A percentile compares a stretch with the other conserved stretches of the same genome.
Evolutionary conservation across 202 grass and related monocot species (phyloP).

Genomic region (Miscanthus sacchariflorus): DNA sequence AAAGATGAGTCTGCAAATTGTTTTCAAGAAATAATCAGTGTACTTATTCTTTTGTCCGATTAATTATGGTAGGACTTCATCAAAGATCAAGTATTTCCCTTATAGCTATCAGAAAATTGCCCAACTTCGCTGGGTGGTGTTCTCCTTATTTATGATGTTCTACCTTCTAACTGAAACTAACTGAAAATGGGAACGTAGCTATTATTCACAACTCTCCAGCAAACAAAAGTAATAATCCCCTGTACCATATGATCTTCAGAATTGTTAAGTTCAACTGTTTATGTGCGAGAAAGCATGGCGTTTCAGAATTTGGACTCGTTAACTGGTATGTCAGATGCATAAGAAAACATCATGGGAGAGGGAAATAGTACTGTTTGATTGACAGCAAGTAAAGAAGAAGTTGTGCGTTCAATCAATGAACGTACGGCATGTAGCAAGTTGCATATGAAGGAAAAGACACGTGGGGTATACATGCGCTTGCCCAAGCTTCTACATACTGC

Average conservation of each 20-base stretch:
- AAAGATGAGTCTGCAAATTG: not conserved
- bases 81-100: not conserved
- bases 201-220: not conserved
- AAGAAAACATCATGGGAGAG: not conserved
- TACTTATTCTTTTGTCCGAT: not conserved
- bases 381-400: conserved; percentile 40
- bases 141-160: not conserved
- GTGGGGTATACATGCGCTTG: conserved; percentile 2
- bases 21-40: not conserved
- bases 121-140: not conserved
- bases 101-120: not conserved
- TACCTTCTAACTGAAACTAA: conserved; percentile 4
- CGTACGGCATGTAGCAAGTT: conserved; percentile 22
- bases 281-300: not conserved
- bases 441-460: conserved; percentile 31
- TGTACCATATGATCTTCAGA: too few relatives aligned
- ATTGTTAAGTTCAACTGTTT: not conserved
- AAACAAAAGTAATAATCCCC: not conserved
- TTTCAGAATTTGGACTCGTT: not conserved
- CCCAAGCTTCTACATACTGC: not conserved
- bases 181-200: not conserved
- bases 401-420: conserved; percentile 46
- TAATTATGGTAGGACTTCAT: not conserved
- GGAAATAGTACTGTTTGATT: not conserved
- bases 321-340: not conserved